Percentiles rank a stretch among this genome's conserved stretches.
Conservation (phyloP, 495 filamentous ascomycete genomes). For the Penicillium coprophilum region DNA sequence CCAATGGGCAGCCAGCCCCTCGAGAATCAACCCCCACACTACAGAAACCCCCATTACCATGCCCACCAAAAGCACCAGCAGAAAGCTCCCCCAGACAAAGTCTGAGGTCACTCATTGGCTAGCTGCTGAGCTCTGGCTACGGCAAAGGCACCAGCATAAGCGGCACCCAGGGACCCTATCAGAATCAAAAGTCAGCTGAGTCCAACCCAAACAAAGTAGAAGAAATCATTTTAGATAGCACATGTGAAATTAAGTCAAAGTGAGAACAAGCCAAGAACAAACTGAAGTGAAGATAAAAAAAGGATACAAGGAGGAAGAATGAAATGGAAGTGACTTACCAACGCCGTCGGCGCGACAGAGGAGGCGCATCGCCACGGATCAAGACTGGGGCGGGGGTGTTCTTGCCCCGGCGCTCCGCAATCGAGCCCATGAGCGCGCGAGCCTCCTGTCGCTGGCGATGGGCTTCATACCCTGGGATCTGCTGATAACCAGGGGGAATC, state of each 20-base stretch:
- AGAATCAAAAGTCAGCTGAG: background rate
- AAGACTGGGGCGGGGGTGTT: background rate
- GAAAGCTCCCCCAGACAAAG: background rate
- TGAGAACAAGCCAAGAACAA: background rate
- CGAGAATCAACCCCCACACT: background rate
- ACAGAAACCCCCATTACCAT: constrained; percentile 2
- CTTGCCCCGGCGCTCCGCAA: background rate
- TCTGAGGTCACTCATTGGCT: background rate
- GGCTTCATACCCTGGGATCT: constrained; percentile 2
- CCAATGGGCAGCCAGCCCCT: background rate
- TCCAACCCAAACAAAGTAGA: background rate
- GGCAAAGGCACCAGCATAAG: background rate
- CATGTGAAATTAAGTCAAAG: background rate
- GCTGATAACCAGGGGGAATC: constrained; percentile 1
- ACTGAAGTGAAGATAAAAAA: background rate
- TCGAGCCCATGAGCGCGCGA: constrained; percentile 2
- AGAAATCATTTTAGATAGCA: background rate
- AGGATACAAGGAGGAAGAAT: background rate
- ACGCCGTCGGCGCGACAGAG: background rate
- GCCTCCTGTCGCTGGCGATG: constrained; percentile 1
- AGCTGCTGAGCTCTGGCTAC: constrained; percentile 3
- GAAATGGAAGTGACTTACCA: background rate
- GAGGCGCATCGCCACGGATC: background rate
- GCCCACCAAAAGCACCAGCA: background rate
- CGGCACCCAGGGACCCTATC: constrained; percentile 4